Evolutionary conservation across 208 protist species (phyloP).

Genomic region (Trypanosoma boissoni): DNA sequence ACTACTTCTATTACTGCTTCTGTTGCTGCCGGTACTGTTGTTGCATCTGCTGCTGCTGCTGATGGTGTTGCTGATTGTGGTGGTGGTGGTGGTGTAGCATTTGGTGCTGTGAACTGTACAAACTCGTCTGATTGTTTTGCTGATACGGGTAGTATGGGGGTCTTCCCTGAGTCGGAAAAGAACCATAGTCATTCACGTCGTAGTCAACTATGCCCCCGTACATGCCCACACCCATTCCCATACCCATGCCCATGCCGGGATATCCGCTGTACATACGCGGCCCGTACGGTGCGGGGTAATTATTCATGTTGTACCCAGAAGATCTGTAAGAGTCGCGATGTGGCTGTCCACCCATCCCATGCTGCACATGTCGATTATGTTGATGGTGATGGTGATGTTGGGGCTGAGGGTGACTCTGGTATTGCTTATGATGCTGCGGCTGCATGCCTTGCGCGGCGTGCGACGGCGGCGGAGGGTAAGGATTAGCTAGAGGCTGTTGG

Average conservation of each 20-base stretch:
- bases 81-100: constrained; percentile 10
- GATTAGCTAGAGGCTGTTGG: constrained; percentile 11
- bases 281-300: constrained; percentile 13
- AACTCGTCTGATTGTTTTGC: too few species aligned
- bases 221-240: constrained; percentile 13
- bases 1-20: too few species aligned
- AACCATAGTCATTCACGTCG: constrained; percentile 8
- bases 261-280: constrained; percentile 27
- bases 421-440: constrained; percentile 14
- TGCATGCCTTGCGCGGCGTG: too few species aligned
- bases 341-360: constrained; percentile 12
- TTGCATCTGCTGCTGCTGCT: constrained; percentile 25
- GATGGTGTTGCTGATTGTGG: constrained; percentile 14
- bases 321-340: constrained; percentile 21
- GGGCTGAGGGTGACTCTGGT: constrained; percentile 3
- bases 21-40: constrained; percentile 28
- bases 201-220: constrained; percentile 13
- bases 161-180: constrained; percentile 19
- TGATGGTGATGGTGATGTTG: constrained; percentile 14
- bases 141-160: constrained; percentile 25
- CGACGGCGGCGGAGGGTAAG: too few species aligned
- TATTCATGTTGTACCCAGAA: constrained; percentile 17
- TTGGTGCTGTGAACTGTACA: too few species aligned
- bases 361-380: constrained; percentile 22
- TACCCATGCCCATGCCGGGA: constrained; percentile 23